Evolutionary conservation across 345 rosid genomes (phyloP), one percentile per base, ranked within the genome.

Genomic region (Euphorbia peplus): DNA sequence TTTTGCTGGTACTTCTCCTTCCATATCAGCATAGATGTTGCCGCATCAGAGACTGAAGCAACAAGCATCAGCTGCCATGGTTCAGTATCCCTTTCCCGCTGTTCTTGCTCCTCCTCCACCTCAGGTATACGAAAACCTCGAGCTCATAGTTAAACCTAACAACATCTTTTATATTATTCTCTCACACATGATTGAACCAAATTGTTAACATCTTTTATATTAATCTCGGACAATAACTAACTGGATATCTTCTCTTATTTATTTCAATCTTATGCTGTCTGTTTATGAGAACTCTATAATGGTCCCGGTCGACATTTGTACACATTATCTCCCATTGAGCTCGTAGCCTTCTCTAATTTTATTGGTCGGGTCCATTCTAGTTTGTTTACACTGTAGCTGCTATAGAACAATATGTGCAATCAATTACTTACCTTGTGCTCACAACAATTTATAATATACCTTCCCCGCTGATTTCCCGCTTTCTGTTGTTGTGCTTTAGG

Each of bases 21-120:
- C 15, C n/a, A 13, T 16, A 4, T 16, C 3, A 26, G 14, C 42
- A 4, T 74, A 51, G 83, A 83, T 78, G 87, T 77, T 78, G 79
- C 88, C 64, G 47, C 66, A 82, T 35, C 89, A 87, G 69, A 78
- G 87, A 80, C 76, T 84, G 50, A 83, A 76, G 77, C 89, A 83
- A 57, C 87, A 84, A 67, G 83, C 87, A 67, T n/a, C n/a, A n/a
- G n/a, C n/a, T n/a, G 83, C 87, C 60, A 78, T 84, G 81, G 81
- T 84, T 84, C 89, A 83, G 66, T 85, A 83, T 70, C 83, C 74
- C 50, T 85, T 81, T 63, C 86, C 89, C 5, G 76, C 79, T 60
- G 80, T 84, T 71, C 59, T 87, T 5, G 71, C 89, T n/a, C 70
- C 80, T 54, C 85, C 84, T n/a, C 70, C 80, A 50, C 85, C 84